Evolutionary conservation across 2,329 filamentous ascomycete genomes (phyloP), one percentile per base, ranked within the genome.

Genomic region (Aspergillus sp.): DNA sequence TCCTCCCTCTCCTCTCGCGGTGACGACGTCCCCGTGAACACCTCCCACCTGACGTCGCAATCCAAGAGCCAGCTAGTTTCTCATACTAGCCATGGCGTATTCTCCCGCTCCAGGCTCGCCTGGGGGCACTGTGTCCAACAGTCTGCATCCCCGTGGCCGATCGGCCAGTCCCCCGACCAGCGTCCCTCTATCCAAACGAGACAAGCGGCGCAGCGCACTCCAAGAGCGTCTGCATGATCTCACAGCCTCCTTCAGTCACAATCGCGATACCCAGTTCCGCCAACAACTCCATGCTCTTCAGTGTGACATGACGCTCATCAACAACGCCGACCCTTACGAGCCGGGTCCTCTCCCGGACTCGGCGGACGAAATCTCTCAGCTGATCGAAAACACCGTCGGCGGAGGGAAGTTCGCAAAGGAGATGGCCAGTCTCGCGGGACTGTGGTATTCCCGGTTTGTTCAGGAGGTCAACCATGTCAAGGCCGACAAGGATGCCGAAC

Each of bases 201-300:
- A 97, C 75, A 94, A 95, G 73, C 86, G 92, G 68, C 86, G 91
- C 56, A 89, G 89, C 64, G 85, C 87, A 64, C 84, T 96, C 55
- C 84, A 86, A 60, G 91, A 96, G 55, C 87, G 88, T 58, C 82
- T 96, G 6, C 81, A 84, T 38, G 82, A 85, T 51, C 85, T 96
- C 72, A 85, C 87, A 50, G 84, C 87, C 49, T 85, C 86, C 60
- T 93, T 96, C 73, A 83, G 85, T 58, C 83, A 87, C 57, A 91
- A 95, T 66, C 83, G 89, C 59, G 90, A 96, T 70, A 79, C 82
- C 57, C 86, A 90, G 63, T 97, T 95, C 72, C 85, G 92, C 56
- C 89, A 94, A 60, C 90, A 96, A 72, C 82, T 96, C 2, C 87
- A 94, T 65, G 90, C 90, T 60, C 84, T 96, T n/a, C 92, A 96